Percentiles rank a stretch among this genome's conserved stretches.
phyloP scores from a whole-genome alignment of 2,329 filamentous ascomycete genomes.

The Beauveria caledonica region DNA sequence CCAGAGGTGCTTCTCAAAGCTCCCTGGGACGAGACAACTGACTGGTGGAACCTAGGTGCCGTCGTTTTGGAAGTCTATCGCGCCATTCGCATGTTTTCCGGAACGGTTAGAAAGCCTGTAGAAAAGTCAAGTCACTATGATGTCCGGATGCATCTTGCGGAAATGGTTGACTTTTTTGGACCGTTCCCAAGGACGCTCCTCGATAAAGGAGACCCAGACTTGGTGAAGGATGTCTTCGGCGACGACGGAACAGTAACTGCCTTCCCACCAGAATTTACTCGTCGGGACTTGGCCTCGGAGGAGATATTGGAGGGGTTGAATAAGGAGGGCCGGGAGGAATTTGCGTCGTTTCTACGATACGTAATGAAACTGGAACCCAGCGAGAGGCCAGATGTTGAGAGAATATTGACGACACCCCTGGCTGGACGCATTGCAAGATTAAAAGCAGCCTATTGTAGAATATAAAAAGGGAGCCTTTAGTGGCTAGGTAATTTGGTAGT shows the following conservation, averaged over 20 bases:
- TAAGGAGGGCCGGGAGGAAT: conserved; percentile 10
- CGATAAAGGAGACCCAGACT: conserved; percentile 9
- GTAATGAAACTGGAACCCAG: conserved; percentile 16
- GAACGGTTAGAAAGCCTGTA: background rate
- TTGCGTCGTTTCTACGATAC: conserved; percentile 12
- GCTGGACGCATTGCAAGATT: conserved; percentile 9
- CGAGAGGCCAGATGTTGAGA: conserved; percentile 6
- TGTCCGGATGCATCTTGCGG: conserved; percentile 12
- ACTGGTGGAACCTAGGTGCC: conserved; percentile 19
- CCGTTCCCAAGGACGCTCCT: conserved; percentile 14
- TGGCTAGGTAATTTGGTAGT: no score
- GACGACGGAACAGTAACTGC: conserved; percentile 7
- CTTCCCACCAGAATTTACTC: background rate
- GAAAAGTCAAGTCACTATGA: conserved; percentile 10
- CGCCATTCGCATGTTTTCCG: conserved; percentile 15
- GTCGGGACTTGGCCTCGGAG: conserved; percentile 9
- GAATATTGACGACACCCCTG: conserved; percentile 14
- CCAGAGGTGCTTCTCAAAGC: conserved; percentile 19
- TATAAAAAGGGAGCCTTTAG: no score
- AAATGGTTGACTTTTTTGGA: conserved; percentile 16
- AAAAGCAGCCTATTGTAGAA: background rate
- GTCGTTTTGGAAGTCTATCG: conserved; percentile 15
- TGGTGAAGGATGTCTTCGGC: conserved; percentile 9
- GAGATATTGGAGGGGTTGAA: conserved; percentile 10
- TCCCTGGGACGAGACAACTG: conserved; percentile 14